Conservation (phyloP, 2,329 filamentous ascomycete species). For the Aaosphaeria arxii region DNA sequence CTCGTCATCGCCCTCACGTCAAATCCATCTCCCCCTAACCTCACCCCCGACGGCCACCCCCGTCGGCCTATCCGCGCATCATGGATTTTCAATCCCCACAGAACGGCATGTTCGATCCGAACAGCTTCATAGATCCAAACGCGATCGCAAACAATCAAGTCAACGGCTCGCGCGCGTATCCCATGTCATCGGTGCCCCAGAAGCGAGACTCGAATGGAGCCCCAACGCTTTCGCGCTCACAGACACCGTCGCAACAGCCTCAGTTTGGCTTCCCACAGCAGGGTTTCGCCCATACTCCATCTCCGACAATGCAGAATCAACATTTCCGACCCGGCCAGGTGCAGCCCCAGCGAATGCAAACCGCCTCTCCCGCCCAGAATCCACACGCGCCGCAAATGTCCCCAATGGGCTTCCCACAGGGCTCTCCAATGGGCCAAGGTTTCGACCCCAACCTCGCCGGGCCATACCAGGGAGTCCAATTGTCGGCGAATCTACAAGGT, state of each 20-base stretch:
- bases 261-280: conserved; percentile 58
- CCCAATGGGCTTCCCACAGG: conserved; percentile 36
- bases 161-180: conserved; percentile 78
- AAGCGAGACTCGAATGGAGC: conserved; percentile 86
- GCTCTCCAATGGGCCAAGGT: conserved; percentile 33
- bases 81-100: conserved; percentile 37
- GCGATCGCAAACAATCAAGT: conserved; percentile 45
- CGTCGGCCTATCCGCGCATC: conserved; percentile 21
- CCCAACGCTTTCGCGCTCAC: conserved; percentile 80
- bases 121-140: conserved; percentile 39
- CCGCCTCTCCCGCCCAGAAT: conserved; percentile 79
- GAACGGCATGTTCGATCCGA: conserved; percentile 34
- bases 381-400: conserved; percentile 44
- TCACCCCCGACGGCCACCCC: neutral
- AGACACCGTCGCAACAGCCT: conserved; percentile 79
- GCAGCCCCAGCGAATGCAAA: conserved; percentile 65
- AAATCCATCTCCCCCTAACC: conserved; percentile 2
- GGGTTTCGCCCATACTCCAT: conserved; percentile 85
- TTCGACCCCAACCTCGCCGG: conserved; percentile 41
- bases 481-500: conserved; percentile 49
- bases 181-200: conserved; percentile 87
- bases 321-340: conserved; percentile 56
- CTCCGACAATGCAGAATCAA: conserved; percentile 86
- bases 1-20: conserved; percentile 2
- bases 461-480: conserved; percentile 47